phyloP scores from a whole-genome alignment of 208 protist species.

The Lotmaria passim region DNA sequence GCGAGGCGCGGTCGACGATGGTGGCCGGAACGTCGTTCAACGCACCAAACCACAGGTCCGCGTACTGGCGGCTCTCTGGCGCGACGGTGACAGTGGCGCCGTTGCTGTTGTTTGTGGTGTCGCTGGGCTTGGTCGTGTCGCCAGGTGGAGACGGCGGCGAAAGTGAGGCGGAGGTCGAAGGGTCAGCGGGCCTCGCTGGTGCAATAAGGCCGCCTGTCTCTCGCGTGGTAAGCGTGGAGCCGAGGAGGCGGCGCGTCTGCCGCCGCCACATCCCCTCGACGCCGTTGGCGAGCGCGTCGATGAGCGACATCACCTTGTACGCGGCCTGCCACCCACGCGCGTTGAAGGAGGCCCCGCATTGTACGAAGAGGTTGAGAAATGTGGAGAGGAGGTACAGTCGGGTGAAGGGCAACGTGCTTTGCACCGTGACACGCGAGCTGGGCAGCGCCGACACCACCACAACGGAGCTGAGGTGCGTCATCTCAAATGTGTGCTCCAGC shows the following conservation, averaged over 20 bases:
- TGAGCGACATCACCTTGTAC: constrained; percentile 73
- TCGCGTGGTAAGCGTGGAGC: constrained; percentile 3
- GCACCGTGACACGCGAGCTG: constrained; percentile 43
- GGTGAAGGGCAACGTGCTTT: constrained; percentile 45
- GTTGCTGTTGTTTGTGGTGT: neutral
- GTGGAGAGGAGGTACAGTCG: constrained; percentile 66
- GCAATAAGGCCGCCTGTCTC: constrained; percentile 18
- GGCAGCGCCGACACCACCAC: constrained; percentile 39
- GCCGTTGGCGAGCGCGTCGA: constrained; percentile 83
- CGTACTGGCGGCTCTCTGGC: constrained; percentile 12
- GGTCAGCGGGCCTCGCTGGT: neutral
- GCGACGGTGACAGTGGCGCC: neutral
- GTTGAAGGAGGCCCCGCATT: constrained; percentile 68
- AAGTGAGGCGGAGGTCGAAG: neutral
- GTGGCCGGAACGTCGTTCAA: constrained; percentile 54
- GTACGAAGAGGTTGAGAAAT: constrained; percentile 72
- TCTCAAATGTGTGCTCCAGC: constrained; percentile 64
- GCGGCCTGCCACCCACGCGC: constrained; percentile 64
- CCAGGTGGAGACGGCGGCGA: neutral
- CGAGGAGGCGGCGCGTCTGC: constrained; percentile 35
- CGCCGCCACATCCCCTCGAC: constrained; percentile 76
- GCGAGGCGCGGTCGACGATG: constrained; percentile 42
- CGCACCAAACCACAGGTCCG: constrained; percentile 82
- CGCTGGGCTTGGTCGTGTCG: neutral
- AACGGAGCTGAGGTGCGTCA: constrained; percentile 63